Base-by-base conservation (phyloP, 805 yeast species). In the Ogataea kodamae region DNA sequence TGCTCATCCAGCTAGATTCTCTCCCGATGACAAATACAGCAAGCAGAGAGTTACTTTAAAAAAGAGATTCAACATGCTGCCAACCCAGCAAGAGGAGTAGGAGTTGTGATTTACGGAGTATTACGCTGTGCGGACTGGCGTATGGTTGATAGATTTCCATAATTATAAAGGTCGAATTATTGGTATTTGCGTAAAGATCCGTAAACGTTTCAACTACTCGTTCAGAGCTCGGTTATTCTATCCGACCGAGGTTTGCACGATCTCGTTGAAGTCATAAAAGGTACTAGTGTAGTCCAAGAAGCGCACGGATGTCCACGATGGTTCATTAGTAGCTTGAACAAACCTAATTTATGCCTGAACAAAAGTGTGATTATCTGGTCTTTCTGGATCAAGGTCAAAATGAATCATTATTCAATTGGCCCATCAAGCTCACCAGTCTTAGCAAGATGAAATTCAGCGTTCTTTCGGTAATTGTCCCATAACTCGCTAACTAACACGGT, bases 1-100 rank as follows among this genome's bases (percentile, higher is more conserved):
- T 49, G 98, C 98, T 25, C 99, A 92, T 65, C 99, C 99, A 44
- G 98, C 99, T 34, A 82, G 99, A 68, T 92, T 92, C 65, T 92
- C 98, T 20, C 99, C 99, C 51, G 99, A 92, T 63, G 99, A 92
- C 76, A 92, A 92, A 70, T 90, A 87, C 72, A 92, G 98, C 29
- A 83, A 97, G 73, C 97, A 92, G 68, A 86, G 99, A 76, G 96
- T 92, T 32, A 90, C 97, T 38, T 74, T 92, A 60, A 92, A 92
- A 80, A 92, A 87, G 75, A 82, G 98, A 72, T 90, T 67, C 62
- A 80, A 81, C 50, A 61, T 92, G 63, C 72, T 92, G 60, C 96
- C 96, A 55, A 82, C 94, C 37, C 92, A 85, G 62, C 75, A 78
- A 19, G 37, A 28, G 25, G 25, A 28, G 24, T 22, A 17, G 21